Evolutionary conservation across 768 basidiomycete genomes (phyloP), one percentile per base, ranked within the genome.

Genomic region (Xanthoconium purpureum): DNA sequence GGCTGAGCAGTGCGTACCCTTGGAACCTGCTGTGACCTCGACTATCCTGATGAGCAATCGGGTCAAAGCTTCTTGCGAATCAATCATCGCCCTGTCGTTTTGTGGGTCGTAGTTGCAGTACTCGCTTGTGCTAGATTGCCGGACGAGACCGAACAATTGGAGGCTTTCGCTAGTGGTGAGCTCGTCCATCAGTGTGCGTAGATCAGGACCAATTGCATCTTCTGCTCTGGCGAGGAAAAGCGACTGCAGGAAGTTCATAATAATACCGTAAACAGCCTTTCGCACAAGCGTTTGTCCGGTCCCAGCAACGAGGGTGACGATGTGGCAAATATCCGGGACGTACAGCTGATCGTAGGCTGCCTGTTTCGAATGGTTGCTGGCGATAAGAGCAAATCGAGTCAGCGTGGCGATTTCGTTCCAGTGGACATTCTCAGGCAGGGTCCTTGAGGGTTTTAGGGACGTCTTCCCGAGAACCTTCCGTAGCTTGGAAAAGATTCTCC

Each of bases 321-420:
- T 76, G 69, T 97, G 91, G 43, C 87, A 77, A 33, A 90, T 77
- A 68, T 97, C 94, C 0, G 94, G 89, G 5, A 94, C 80, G 66
- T 85, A 94, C 29, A 94, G 76, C 62, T 91, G 89, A 50, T 82
- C 84, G 58, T 87, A 84, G 13, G 79, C 77, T 3, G 82, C 75
- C 33, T 85, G 80, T 46, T 80, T 81, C 0, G 84, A 79, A 46
- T 86, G 83, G 58, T 89, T 85, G 49, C 86, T 82, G 18, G 90
- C 83, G 11, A 87, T 79, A 12, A 91, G 79, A 40, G 82, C 77
- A n/a, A 96, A 79, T 6, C 92, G 86, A 38, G 88, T 78, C 37
- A 95, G 75, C 2, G 87, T 87, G 0, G 90, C 87, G 3, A 95
- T 86, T 65, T 94, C 92, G 54, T 79, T 82, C 88, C 90, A 92